Conservation (phyloP, 2,329 filamentous ascomycete genomes). For the Berkeleyomyces basicola region DNA sequence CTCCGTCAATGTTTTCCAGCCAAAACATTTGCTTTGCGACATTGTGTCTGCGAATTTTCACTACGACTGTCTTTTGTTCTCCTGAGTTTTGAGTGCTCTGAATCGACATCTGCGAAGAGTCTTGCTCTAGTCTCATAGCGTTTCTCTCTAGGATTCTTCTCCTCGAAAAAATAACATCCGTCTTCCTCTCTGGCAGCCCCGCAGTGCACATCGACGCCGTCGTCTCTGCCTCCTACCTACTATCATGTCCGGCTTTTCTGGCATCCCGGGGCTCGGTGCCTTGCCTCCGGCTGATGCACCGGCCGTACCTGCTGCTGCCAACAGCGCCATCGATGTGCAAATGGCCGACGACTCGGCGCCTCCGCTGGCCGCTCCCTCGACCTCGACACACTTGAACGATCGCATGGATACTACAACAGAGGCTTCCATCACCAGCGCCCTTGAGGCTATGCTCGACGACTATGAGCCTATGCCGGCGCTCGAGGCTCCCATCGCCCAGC, state of each 20-base stretch:
- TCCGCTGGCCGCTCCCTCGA: not conserved
- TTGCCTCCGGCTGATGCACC: not conserved
- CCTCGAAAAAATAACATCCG: not conserved
- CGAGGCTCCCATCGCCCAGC: not conserved
- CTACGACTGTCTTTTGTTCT: not conserved
- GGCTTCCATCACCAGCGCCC: conserved; percentile 7
- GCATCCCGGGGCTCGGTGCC: conserved; percentile 9
- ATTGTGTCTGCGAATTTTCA: not conserved
- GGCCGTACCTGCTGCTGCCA: not conserved
- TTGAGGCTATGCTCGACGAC: conserved; percentile 12
- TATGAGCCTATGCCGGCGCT: conserved; percentile 9
- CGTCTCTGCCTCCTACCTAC: not conserved
- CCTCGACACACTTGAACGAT: not conserved
- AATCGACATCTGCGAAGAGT: too few relatives aligned
- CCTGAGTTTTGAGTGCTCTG: not conserved
- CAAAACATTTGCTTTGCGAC: conserved; percentile 1
- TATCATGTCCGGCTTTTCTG: not conserved
- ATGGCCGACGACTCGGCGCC: conserved; percentile 5
- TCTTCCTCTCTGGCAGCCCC: not conserved
- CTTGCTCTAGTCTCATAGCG: not conserved
- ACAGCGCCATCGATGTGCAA: not conserved
- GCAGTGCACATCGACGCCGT: not conserved
- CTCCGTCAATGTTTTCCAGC: not conserved
- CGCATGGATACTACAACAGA: conserved; percentile 1
- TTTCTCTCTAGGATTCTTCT: not conserved